These are phyloP conservation scores for Saccharomyces hybrid DNA, from an alignment of 1,139 yeast genomes.

Conservation along the genomic window DNA sequence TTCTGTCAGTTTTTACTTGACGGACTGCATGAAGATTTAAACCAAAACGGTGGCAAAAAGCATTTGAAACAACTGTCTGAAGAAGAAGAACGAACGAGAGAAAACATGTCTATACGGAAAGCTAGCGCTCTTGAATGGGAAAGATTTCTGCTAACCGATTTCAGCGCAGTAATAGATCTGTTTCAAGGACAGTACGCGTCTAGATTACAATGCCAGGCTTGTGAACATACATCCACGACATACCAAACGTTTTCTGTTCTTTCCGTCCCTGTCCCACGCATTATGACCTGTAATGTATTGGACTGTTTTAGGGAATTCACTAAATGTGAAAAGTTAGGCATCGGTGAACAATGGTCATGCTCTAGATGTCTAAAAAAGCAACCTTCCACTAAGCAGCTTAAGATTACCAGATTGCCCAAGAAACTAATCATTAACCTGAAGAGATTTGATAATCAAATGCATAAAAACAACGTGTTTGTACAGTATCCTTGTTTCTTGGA, in stretches of 20 bases:
- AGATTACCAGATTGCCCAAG: constrained; percentile 62
- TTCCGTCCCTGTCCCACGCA: constrained; percentile 58
- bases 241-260: constrained; percentile 71
- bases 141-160: constrained; percentile 68
- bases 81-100: constrained; percentile 69
- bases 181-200: constrained; percentile 88
- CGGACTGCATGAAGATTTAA: constrained; percentile 78
- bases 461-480: constrained; percentile 32
- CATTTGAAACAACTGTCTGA: constrained; percentile 52
- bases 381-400: constrained; percentile 57
- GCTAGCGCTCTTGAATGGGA: constrained; percentile 94
- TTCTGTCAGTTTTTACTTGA: constrained; percentile 46
- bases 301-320: constrained; percentile 67
- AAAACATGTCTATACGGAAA: constrained; percentile 60
- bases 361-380: constrained; percentile 63
- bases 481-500: constrained; percentile 44
- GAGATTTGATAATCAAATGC: constrained; percentile 46
- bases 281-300: constrained; percentile 33
- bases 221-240: constrained; percentile 74
- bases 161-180: constrained; percentile 71
- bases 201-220: constrained; percentile 61
- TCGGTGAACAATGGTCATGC: constrained; percentile 81
- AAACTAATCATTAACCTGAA: constrained; percentile 67
- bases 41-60: constrained; percentile 48
- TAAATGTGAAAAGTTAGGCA: constrained; percentile 58